A percentile compares a stretch with the other conserved stretches of the same genome.
Evolutionary conservation across 2,329 filamentous ascomycete genomes (phyloP).

Genomic region (Pseudophaeomoniella oleicola): DNA sequence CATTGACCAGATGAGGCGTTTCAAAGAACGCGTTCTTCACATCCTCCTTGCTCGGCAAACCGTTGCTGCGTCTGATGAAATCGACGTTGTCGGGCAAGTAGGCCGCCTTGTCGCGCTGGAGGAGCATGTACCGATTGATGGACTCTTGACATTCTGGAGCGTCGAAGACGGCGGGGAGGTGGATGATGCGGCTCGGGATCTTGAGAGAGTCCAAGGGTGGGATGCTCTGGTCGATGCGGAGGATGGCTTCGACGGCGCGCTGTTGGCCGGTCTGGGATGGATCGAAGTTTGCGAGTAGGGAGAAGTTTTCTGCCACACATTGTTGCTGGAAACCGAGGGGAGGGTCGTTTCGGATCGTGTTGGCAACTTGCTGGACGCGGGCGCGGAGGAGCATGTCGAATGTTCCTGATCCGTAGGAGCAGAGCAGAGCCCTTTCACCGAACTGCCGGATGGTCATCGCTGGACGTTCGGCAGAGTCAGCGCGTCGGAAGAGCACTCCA

Average conservation of each 20-base stretch:
- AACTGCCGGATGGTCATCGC: no score
- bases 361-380: conserved; percentile 19
- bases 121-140: conserved; percentile 46
- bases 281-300: conserved; percentile 23
- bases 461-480: no score
- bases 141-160: conserved; percentile 15
- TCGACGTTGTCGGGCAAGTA: conserved; percentile 49
- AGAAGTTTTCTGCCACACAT: no score
- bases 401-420: no score
- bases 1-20: conserved; percentile 35
- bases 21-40: conserved; percentile 36
- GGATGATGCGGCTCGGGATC: conserved; percentile 28
- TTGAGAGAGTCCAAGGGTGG: conserved; percentile 24
- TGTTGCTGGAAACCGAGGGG: no score
- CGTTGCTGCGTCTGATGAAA: conserved; percentile 42
- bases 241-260: no score
- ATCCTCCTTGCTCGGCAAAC: conserved; percentile 31
- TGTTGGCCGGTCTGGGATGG: conserved; percentile 18
- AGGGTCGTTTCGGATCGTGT: conserved; percentile 19
- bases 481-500: conserved; percentile 14
- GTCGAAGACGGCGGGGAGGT: conserved; percentile 29
- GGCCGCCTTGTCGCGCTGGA: conserved; percentile 44
- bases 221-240: conserved; percentile 21
- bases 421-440: no score
- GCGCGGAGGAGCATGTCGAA: no score